Conservation (phyloP, 2,329 filamentous ascomycete species). For the Dactylellina haptotyla region DNA sequence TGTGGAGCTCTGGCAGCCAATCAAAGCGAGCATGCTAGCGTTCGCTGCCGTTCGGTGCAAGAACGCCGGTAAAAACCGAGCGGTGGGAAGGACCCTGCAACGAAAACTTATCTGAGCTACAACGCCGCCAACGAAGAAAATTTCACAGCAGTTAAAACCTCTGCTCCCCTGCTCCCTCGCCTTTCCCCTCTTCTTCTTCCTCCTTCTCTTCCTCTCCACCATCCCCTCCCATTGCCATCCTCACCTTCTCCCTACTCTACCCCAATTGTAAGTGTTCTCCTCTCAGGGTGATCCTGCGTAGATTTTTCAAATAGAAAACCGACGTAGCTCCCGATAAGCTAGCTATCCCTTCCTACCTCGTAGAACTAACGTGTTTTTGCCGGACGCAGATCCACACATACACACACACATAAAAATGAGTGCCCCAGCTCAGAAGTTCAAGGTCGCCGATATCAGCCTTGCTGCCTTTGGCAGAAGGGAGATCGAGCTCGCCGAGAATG, state of each 20-base stretch:
- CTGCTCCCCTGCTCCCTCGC: background rate
- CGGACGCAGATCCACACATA: background rate
- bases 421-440: slow-evolving; percentile 91
- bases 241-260: slow-evolving; percentile 44
- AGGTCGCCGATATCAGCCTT: slow-evolving; percentile 97
- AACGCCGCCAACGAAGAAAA: too few species aligned
- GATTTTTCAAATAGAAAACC: background rate
- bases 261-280: slow-evolving; percentile 44
- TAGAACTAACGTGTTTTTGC: background rate
- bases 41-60: slow-evolving; percentile 22
- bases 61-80: slow-evolving; percentile 53
- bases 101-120: background rate
- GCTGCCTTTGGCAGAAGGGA: slow-evolving; percentile 98
- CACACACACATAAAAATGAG: slow-evolving; percentile 65
- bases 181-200: background rate
- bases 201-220: slow-evolving; percentile 40
- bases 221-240: slow-evolving; percentile 53
- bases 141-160: background rate
- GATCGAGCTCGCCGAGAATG: slow-evolving; percentile 92
- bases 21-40: slow-evolving; percentile 22
- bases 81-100: slow-evolving; percentile 17
- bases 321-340: background rate
- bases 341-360: background rate
- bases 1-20: slow-evolving; percentile 36
- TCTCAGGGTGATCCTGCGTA: background rate